Base-by-base conservation (phyloP, 1,139 yeast species). In the Geotrichum reessii region DNA sequence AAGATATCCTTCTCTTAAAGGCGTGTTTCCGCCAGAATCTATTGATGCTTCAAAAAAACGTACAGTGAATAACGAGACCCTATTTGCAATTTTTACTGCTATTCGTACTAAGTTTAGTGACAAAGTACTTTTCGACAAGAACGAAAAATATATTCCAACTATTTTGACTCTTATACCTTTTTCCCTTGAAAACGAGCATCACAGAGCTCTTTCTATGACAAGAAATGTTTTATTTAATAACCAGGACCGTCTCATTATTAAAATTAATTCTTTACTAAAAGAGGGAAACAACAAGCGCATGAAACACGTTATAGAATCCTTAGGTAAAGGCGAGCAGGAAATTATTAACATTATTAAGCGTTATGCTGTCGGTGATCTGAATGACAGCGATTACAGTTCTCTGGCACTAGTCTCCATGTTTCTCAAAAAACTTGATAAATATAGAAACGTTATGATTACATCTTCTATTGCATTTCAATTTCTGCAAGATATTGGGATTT, bases 361-460 rank as follows among this genome's bases (percentile, higher is more conserved):
- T 11, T 68, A 61, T 55, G 66, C 70, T 1, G 53, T 66, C 1
- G 63, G 65, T 1, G 71, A 67, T 51, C 55, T 68, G 47, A 63
- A 60, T 21, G 50, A 59, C 14, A 56, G 58, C 24, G 68, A 67
- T 37, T 55, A 54, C n/a, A 59, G 62, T n/a, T 57, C 67, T 8
- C 59, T 54, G 17, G 66, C 71, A 1, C 60, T 64, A 12, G 65
- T 65, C 14, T 61, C 65, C 14, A 53, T 66, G 12, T 59, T 64
- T 14, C 50, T 67, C 28, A 58, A 67, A 31, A 55, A 52, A 27
- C 49, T 50, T 27, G 42, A 44, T 21, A 52, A 46, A 14, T 37
- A 14, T 55, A 53, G 47, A 28, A 31, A 2, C 40, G 49, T 2
- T 42, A 58, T 25, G 24, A 52, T 63, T 33, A 57, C 61, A 3